These are phyloP conservation scores for Aspergillus sp. DNA, from an alignment of 2,329 filamentous ascomycete genomes.

Conservation along the genomic window DNA sequence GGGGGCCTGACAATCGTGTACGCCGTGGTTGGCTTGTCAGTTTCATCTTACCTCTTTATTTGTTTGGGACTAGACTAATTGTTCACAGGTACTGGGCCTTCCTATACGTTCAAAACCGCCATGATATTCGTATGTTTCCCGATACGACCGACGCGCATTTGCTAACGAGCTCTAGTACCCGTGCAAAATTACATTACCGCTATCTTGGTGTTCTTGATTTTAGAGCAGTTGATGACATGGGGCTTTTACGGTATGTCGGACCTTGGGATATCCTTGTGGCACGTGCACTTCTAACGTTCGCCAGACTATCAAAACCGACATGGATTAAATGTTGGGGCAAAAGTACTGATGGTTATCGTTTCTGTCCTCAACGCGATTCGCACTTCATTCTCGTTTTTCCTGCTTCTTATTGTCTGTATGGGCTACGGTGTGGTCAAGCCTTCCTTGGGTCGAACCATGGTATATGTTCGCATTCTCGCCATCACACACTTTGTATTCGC, in stretches of 20 bases:
- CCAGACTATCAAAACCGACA: constrained; percentile 88
- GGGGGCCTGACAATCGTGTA: constrained; percentile 92
- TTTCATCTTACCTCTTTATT: constrained; percentile 12
- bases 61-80: constrained; percentile 19
- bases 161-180: constrained; percentile 61
- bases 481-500: constrained; percentile 94
- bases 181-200: constrained; percentile 99
- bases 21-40: constrained; percentile 73
- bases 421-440: constrained; percentile 97
- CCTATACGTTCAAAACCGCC: constrained; percentile 88
- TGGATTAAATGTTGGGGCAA: constrained; percentile 78
- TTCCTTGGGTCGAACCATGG: constrained; percentile 88
- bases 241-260: constrained; percentile 77
- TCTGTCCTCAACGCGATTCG: constrained; percentile 88
- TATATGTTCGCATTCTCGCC: constrained; percentile 86
- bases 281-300: constrained; percentile 33
- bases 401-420: constrained; percentile 98
- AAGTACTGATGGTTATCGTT: constrained; percentile 86
- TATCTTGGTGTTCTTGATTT: constrained; percentile 87
- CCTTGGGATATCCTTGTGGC: not conserved
- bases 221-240: constrained; percentile 99
- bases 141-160: not conserved
- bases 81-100: constrained; percentile 79
- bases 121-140: constrained; percentile 71
- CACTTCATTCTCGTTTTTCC: constrained; percentile 98